Conservation (phyloP, 78 protist genomes). For the Dictyostelium citrinum region DNA sequence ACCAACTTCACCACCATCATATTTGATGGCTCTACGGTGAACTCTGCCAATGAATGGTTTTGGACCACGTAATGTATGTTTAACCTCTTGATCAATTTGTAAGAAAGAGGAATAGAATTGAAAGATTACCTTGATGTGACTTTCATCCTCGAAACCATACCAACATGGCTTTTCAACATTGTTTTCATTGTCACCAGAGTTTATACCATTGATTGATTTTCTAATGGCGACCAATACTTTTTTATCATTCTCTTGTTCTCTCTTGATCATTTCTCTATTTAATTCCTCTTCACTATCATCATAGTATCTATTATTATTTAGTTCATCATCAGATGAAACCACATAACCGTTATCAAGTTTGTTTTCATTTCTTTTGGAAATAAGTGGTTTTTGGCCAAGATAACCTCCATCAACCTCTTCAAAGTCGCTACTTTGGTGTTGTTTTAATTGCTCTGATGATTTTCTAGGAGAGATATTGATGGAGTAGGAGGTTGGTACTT, state of each 20-base stretch:
- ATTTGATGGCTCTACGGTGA: constrained; percentile 37
- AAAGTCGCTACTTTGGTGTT: neutral
- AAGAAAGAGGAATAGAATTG: neutral
- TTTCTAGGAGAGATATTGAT: constrained; percentile 8
- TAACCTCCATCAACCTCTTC: neutral
- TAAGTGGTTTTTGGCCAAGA: neutral
- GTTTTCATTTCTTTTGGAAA: neutral
- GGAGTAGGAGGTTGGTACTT: constrained; percentile 12
- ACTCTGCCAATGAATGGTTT: constrained; percentile 60
- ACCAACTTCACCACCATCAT: neutral
- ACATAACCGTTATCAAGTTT: neutral
- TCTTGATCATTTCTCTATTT: neutral
- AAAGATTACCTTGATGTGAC: constrained; percentile 3
- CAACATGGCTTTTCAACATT: constrained; percentile 2
- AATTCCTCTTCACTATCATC: neutral
- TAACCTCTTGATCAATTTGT: constrained; percentile 17
- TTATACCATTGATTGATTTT: constrained; percentile 20
- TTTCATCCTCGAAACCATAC: constrained; percentile 57
- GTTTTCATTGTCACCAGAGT: neutral
- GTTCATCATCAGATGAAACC: constrained; percentile 31
- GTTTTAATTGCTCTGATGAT: neutral
- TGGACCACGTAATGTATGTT: constrained; percentile 27
- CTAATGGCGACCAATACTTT: constrained; percentile 22
- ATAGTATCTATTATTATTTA: neutral
- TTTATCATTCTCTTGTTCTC: neutral